Percentiles rank a stretch among this genome's conserved stretches.
phyloP scores from a whole-genome alignment of 179 eudicot genomes.

The Beta macrorhiza region DNA sequence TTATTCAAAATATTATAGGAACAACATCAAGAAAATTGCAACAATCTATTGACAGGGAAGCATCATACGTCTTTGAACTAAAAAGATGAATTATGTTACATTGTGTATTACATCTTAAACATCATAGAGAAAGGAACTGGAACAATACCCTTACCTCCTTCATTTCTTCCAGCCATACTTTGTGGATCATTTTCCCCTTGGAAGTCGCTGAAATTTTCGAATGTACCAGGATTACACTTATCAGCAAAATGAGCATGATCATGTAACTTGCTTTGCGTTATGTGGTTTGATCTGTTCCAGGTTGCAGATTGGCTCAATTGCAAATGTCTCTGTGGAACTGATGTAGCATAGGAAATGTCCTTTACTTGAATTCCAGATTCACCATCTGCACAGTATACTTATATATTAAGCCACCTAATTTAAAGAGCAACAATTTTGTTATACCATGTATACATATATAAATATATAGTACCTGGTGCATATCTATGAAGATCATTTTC shows the following conservation, averaged over 20 bases:
- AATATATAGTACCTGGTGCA: constrained; percentile 54
- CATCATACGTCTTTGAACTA: background rate
- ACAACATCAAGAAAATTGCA: background rate
- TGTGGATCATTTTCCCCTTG: constrained; percentile 62
- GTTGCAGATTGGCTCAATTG: constrained; percentile 40
- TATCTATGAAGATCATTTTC: constrained; percentile 47
- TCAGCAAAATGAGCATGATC: constrained; percentile 18
- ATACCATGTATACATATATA: background rate
- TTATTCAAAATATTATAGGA: background rate
- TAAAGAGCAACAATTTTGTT: background rate
- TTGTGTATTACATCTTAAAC: background rate
- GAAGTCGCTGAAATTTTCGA: constrained; percentile 40
- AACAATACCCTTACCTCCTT: constrained; percentile 39
- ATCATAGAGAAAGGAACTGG: background rate
- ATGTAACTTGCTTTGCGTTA: constrained; percentile 23
- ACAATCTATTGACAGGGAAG: background rate
- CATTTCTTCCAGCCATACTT: constrained; percentile 32
- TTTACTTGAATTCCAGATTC: constrained; percentile 75
- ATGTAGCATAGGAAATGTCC: constrained; percentile 41
- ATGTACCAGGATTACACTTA: constrained; percentile 23
- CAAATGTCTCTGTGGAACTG: constrained; percentile 32
- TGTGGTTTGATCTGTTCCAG: constrained; percentile 42
- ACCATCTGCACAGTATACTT: constrained; percentile 45
- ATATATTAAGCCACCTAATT: background rate
- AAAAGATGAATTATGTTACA: background rate